Evolutionary conservation across 805 yeast genomes (phyloP).

Genomic region (Kurtzmaniella fragi): DNA sequence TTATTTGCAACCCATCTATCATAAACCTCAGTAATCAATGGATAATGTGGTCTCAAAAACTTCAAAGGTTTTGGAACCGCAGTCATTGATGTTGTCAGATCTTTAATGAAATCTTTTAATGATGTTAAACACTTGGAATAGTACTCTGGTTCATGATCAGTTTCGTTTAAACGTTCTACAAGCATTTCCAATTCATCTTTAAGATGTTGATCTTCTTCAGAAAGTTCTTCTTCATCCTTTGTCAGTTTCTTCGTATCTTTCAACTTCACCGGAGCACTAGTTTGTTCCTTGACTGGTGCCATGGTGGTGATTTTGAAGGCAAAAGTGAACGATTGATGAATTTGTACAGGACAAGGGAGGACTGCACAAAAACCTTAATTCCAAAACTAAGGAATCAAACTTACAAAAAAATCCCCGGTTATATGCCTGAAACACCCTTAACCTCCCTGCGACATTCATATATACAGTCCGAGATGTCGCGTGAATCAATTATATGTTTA

Average conservation of each 20-base stretch:
- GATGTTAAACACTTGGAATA: slow-evolving; percentile 61
- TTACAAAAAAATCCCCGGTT: too few relatives aligned
- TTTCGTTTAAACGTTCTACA: slow-evolving; percentile 70
- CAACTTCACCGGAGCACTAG: slow-evolving; percentile 12
- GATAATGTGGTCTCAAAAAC: slow-evolving; percentile 85
- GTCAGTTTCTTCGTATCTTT: slow-evolving; percentile 22
- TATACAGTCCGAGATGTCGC: too few relatives aligned
- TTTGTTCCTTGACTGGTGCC: slow-evolving; percentile 33
- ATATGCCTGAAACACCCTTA: too few relatives aligned
- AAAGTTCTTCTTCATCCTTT: slow-evolving; percentile 70
- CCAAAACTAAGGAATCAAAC: too few relatives aligned
- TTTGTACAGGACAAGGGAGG: background rate
- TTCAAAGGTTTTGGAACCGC: slow-evolving; percentile 99
- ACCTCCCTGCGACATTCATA: too few relatives aligned
- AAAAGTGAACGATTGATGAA: slow-evolving; percentile 1
- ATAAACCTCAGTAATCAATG: slow-evolving; percentile 59
- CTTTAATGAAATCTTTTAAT: slow-evolving; percentile 74
- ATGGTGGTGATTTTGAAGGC: slow-evolving; percentile 9
- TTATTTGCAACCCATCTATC: slow-evolving; percentile 51
- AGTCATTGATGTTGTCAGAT: slow-evolving; percentile 96
- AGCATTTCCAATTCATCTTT: slow-evolving; percentile 82
- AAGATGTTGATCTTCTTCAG: slow-evolving; percentile 88
- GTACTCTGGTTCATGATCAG: slow-evolving; percentile 36
- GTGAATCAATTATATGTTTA: too few relatives aligned
- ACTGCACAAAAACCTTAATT: background rate